Conservation (phyloP, 2,329 filamentous ascomycete species). For the Microsporum audouinii region DNA sequence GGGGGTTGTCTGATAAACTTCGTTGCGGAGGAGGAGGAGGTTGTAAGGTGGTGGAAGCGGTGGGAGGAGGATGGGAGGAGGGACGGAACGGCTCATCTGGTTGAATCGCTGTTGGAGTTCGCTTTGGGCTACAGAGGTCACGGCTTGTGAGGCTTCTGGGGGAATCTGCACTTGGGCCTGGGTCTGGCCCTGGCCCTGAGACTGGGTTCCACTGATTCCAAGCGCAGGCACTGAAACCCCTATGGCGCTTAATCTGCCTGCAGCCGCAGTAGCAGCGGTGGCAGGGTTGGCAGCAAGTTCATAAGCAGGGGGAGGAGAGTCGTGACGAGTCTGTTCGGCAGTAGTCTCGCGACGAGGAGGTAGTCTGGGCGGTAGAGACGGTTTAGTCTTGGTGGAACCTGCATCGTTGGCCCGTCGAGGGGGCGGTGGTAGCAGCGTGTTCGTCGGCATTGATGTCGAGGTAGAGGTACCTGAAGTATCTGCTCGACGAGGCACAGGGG, state of each 20-base stretch:
- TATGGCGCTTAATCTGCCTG: conserved; percentile 56
- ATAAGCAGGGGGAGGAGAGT: conserved; percentile 36
- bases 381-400: conserved; percentile 32
- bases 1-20: background rate
- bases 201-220: conserved; percentile 48
- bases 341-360: conserved; percentile 52
- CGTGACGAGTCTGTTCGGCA: conserved; percentile 36
- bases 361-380: conserved; percentile 54
- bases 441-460: conserved; percentile 56
- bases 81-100: conserved; percentile 36
- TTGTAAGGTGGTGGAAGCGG: conserved; percentile 51
- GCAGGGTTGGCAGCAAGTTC: conserved; percentile 26
- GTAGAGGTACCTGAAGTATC: conserved; percentile 27
- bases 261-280: conserved; percentile 46
- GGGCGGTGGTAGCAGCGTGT: conserved; percentile 52
- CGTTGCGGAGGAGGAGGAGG: background rate
- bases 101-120: conserved; percentile 60
- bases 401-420: conserved; percentile 43
- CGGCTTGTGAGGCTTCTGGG: conserved; percentile 15
- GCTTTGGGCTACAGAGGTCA: conserved; percentile 40
- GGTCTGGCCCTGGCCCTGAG: background rate
- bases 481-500: conserved; percentile 54
- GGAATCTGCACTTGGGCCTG: conserved; percentile 15
- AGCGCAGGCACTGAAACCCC: conserved; percentile 70
- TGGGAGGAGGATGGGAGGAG: conserved; percentile 46